phyloP scores from a whole-genome alignment of 2,329 filamentous ascomycete species.

The Curvularia sp. region DNA sequence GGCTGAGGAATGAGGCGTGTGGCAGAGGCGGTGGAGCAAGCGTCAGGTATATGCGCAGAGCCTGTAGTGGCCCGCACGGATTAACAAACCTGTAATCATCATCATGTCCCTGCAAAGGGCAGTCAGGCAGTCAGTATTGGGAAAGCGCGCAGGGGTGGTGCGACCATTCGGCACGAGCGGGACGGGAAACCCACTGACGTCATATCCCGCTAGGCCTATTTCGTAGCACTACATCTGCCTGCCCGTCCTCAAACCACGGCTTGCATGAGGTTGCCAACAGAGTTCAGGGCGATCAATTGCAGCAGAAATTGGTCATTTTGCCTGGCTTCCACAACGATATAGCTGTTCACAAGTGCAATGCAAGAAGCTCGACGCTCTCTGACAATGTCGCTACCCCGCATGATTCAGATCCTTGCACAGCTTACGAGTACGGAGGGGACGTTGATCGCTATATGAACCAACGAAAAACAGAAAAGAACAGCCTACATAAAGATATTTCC shows the following conservation, averaged over 20 bases:
- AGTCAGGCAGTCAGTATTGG: constrained; percentile 9
- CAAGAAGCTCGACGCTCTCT: neutral
- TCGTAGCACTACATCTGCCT: constrained; percentile 1
- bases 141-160: constrained; percentile 8
- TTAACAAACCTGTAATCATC: constrained; percentile 37
- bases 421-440: neutral
- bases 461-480: neutral
- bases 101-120: constrained; percentile 16
- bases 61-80: constrained; percentile 28
- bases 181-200: constrained; percentile 20
- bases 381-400: neutral
- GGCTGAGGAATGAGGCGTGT: constrained; percentile 32
- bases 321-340: neutral
- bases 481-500: neutral
- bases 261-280: neutral
- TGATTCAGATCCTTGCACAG: neutral
- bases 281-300: neutral
- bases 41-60: constrained; percentile 23
- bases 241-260: constrained; percentile 8
- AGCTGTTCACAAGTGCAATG: too few relatives aligned
- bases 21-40: constrained; percentile 18
- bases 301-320: neutral
- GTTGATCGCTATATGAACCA: neutral
- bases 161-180: constrained; percentile 13
- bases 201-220: constrained; percentile 10